Percentiles rank a stretch among this genome's conserved stretches.
Evolutionary conservation across 306 rosid genomes (phyloP).

Genomic region (Hippophae gyantsensis): DNA sequence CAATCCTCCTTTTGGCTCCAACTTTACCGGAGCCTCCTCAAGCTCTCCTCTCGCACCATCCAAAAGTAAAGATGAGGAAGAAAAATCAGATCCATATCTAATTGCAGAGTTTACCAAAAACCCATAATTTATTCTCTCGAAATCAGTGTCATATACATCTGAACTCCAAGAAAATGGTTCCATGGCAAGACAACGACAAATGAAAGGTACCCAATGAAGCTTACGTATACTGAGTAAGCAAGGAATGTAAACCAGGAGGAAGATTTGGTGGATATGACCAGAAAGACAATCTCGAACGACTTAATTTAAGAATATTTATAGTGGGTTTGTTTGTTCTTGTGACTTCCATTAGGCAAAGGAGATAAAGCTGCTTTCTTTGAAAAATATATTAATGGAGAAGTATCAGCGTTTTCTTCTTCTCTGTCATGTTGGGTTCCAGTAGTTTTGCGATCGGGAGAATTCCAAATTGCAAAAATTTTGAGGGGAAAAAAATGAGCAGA

Average conservation of each 20-base stretch:
- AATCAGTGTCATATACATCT: constrained; percentile 15
- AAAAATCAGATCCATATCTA: constrained; percentile 33
- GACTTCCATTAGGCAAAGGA: constrained; percentile 9
- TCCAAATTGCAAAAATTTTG: constrained; percentile 1
- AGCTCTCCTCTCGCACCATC: constrained; percentile 51
- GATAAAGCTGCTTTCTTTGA: not conserved
- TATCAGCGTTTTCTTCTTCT: constrained; percentile 6
- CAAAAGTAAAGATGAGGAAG: constrained; percentile 50
- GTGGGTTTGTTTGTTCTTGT: not conserved
- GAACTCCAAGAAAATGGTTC: constrained; percentile 34
- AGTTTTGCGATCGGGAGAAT: constrained; percentile 6
- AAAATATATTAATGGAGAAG: constrained; percentile 14
- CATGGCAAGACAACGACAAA: constrained; percentile 14
- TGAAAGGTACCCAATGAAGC: not conserved
- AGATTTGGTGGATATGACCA: constrained; percentile 1
- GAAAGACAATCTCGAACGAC: constrained; percentile 17
- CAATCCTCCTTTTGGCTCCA: constrained; percentile 29
- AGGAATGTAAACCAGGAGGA: constrained; percentile 3
- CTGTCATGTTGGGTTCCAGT: constrained; percentile 20
- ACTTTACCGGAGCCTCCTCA: constrained; percentile 44
- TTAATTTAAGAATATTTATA: not conserved
- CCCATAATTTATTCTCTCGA: constrained; percentile 16
- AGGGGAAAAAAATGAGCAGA: constrained; percentile 7
- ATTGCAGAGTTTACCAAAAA: constrained; percentile 22
- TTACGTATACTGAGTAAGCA: constrained; percentile 14